Evolutionary conservation across 1,139 yeast genomes (phyloP).

Genomic region (Eremothecium gossypii): DNA sequence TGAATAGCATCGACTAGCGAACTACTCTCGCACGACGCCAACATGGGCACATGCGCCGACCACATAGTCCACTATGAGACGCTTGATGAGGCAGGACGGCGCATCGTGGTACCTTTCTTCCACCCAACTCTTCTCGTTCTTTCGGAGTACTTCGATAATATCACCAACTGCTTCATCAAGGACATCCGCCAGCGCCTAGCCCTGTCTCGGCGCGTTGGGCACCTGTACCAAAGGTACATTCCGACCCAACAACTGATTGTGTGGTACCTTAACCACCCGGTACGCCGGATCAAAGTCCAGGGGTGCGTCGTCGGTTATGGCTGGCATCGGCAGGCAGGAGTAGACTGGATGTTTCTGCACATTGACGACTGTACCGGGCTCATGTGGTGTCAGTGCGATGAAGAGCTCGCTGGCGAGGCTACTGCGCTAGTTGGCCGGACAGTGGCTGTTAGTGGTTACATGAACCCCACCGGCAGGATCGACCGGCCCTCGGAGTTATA

Average conservation of each 20-base stretch:
- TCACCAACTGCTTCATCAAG: background rate
- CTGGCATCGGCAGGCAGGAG: background rate
- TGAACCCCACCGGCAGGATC: background rate
- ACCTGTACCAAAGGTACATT: too few relatives aligned
- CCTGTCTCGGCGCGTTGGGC: background rate
- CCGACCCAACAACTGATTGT: background rate
- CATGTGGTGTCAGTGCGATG: background rate
- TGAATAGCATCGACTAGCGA: too few relatives aligned
- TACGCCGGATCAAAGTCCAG: background rate
- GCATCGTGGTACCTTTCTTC: background rate
- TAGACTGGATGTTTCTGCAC: background rate
- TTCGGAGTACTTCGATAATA: background rate
- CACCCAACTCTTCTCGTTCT: constrained; percentile 1
- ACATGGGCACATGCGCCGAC: constrained; percentile 1
- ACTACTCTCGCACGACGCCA: background rate
- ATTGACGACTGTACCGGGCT: constrained; percentile 2
- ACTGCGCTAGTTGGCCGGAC: background rate
- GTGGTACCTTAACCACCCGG: constrained; percentile 2
- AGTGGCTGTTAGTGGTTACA: constrained; percentile 1
- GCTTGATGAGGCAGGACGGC: background rate
- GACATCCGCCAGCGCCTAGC: background rate
- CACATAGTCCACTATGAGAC: constrained; percentile 3
- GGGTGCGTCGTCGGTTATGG: constrained; percentile 1
- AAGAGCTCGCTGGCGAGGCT: background rate
- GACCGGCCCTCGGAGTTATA: background rate